Base-by-base conservation (phyloP, 2,329 filamentous ascomycete genomes). In the Ophiostoma sp. region DNA sequence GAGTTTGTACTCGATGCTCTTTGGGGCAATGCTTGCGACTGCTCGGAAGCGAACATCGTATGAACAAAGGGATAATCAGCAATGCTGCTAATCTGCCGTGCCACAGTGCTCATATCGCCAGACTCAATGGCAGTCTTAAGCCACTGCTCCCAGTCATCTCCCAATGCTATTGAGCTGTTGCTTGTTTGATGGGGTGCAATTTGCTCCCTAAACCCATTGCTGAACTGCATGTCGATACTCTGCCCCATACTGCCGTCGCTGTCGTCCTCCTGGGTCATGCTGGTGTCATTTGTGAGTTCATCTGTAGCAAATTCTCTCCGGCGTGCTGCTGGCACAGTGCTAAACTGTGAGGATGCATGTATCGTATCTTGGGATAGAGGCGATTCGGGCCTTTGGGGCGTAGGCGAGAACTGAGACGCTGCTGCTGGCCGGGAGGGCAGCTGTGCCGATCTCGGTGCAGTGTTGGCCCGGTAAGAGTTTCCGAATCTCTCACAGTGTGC, bases 111-210 rank as follows among this genome's bases (percentile, higher is more conserved):
- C 49, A 87, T 77, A 68, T 84, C 80, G 69, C 87, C 88, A 5
- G 84, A 81, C 74, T 91, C 88, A 65, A 89, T 84, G 60, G 85
- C 87, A 73, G 88, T 87, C 77, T 91, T 91, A 70, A 91, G 79
- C 85, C 88, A 91, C 76, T 89, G 87, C 76, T 91, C 89, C 87
- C 87, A 91, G 73, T 89, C 87, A 71, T 89, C 87, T 74, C 91
- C 88, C 72, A 91, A 81, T 40, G 85, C 82, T 64, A 84, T 81
- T 16, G 83, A 82, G 42, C 77, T 78, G 71, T 87, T 84, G 60
- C 87, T 87, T 4, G 85, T 84, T 71, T 88, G 85, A 68, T 86
- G 84, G 64, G 85, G 82, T 16, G 87, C 87, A 7, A 86, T 87
- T 64, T 86, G 85, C 70, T 86, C 85, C 66, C 86, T 81, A 38